phyloP scores from a whole-genome alignment of 345 rosid genomes.

The Citrus trifoliata region DNA sequence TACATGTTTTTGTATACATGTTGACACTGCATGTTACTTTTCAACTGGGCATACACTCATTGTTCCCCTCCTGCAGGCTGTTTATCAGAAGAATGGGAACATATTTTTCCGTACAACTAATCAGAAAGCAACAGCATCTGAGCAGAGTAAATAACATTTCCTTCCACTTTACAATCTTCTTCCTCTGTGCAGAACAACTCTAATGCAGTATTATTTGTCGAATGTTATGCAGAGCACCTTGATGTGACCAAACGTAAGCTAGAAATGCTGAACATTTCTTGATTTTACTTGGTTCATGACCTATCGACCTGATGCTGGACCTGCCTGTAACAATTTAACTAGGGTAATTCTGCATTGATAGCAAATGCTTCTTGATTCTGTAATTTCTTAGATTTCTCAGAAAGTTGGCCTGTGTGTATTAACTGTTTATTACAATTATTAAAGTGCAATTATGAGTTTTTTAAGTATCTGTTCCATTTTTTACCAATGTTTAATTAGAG shows the following conservation, averaged over 20 bases:
- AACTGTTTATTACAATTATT: not conserved
- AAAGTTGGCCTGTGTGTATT: too few relatives aligned
- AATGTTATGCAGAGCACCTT: slow-evolving; percentile 42
- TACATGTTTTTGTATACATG: not conserved
- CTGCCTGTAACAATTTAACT: too few relatives aligned
- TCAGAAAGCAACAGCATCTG: slow-evolving; percentile 39
- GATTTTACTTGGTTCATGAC: not conserved
- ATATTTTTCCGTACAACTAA: slow-evolving; percentile 42
- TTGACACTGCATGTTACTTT: not conserved
- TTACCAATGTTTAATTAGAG: not conserved
- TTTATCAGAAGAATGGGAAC: slow-evolving; percentile 47
- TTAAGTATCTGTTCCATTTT: not conserved
- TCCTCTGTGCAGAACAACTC: not conserved
- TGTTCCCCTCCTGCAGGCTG: slow-evolving; percentile 24
- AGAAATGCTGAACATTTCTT: slow-evolving; percentile 27
- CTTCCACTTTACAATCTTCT: not conserved
- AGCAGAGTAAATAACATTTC: slow-evolving; percentile 40
- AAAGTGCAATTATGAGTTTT: not conserved
- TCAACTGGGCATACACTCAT: not conserved
- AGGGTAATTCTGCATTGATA: not conserved
- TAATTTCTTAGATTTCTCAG: not conserved
- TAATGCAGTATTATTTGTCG: not conserved
- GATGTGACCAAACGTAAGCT: slow-evolving; percentile 40
- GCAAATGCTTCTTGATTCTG: not conserved
- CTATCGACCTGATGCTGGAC: not conserved